Base-by-base conservation (phyloP, 768 basidiomycete genomes). In the Dacryopinax spathularia region DNA sequence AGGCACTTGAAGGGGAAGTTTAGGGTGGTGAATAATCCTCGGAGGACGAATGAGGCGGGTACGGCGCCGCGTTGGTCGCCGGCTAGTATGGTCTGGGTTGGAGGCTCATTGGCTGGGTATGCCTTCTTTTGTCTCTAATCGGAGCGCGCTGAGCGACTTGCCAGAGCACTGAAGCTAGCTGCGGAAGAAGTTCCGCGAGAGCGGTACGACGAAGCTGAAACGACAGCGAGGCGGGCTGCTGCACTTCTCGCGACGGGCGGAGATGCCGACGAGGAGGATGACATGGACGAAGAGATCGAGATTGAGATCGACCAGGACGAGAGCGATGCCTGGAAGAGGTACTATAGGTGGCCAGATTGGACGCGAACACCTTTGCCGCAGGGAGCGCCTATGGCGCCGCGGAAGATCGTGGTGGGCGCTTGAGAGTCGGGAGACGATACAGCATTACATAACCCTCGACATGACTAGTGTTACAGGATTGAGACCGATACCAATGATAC, bases 71-170 rank as follows among this genome's bases (percentile, higher is more conserved):
- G 89, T 0, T 97, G 95, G 75, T 76, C 85, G 2, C 88, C 92
- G 1, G 84, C 85, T 0, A 78, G 84, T 34, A 78, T 94, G 75
- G 81, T 87, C 0, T 99, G 95, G 95, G 84, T 99, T 12, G 95
- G 95, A 2, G 95, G 91, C 0, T 92, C 90, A 22, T 72, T 98
- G 20, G 91, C 93, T 1, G 95, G 94, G 87, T 92, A 73, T 66
- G 85, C 79, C 1, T 48, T 31, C 18, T 56, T 36, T 31, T 20
- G 9, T 31, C 13, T 25, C 62, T 33, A 62, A 41, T 61, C 22
- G 34, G 34, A 27, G 60, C 18, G 29, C 33, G 34, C 20, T 34
- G 27, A 22, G 33, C 63, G 70, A 63, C 2, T 48, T 4, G 63
- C 20, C 65, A 92, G 91, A 10, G 81, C 89, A 7, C 77, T 96